Evolutionary conservation across 495 filamentous ascomycete species (phyloP), one percentile per base, ranked within the genome.

Genomic region (Podospora bellae-mahoneyi): DNA sequence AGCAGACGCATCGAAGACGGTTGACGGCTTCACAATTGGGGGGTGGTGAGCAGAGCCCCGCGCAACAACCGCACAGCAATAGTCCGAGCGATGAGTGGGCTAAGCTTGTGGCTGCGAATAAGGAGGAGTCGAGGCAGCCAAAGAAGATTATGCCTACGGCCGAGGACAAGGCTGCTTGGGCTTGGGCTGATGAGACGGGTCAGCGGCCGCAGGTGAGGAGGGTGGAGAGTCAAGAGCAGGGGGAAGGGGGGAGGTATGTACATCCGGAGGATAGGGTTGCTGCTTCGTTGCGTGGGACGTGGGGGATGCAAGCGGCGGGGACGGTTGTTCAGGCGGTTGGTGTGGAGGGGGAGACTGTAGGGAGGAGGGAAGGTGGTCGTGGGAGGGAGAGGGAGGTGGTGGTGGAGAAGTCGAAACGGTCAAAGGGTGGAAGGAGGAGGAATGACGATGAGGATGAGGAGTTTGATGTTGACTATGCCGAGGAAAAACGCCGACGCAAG

Each of bases 401-500:
- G 39, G 15, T 48, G 39, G 63, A 71, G 62, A 77, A 72, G 30
- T 66, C 64, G 5, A 72, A 74, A 48, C 69, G 71, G 60, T 18
- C 34, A 4, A 68, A 32, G 7, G n/a, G 18, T 0, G 65, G 68
- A n/a, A 64, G 61, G 3, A 57, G 58, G 39, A 27, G 66, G 9
- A 72, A 72, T 15, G 68, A 72, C 0, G 75, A 73, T 0, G 74
- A 73, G 20, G 78, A 79, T 2, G 74, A 74, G 2, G 76, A 76
- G 4, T 78, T 77, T 61, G 81, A 81, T 44, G 67, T 75, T 2
- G 74, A 78, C 32, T 55, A 56, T 4, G 66, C 67, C 30, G 68
- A 76, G 54, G 76, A 78, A 60, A 77, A 71, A n/a, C 79, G 76
- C 18, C 78, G 72, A 30, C 64, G 64, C 18, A 83, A 78, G 68